Percentiles rank a stretch among this genome's conserved stretches.
Evolutionary conservation across 371 early-diverging fungal genomes (phyloP).

Genomic region (Rhizopus microsporus): DNA sequence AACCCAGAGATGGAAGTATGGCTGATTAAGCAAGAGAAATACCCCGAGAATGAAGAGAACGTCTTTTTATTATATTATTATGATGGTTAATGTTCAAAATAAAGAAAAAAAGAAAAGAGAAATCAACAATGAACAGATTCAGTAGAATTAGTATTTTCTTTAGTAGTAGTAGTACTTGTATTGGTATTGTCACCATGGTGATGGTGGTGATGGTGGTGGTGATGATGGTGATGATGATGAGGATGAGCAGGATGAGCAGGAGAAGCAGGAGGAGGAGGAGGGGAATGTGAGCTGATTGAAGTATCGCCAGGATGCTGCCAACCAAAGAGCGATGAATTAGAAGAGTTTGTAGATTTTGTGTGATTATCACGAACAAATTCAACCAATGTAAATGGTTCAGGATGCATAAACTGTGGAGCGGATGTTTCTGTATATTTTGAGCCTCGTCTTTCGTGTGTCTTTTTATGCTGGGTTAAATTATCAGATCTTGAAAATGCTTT

Average conservation of each 20-base stretch:
- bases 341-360: background rate
- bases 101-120: slow-evolving; percentile 3
- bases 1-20: slow-evolving; percentile 83
- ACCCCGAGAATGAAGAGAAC: background rate
- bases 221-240: background rate
- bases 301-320: slow-evolving; percentile 34
- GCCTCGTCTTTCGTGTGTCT: slow-evolving; percentile 57
- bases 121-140: background rate
- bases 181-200: background rate
- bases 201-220: background rate
- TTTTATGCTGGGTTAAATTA: slow-evolving; percentile 64
- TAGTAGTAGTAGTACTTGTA: background rate
- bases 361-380: slow-evolving; percentile 25
- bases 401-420: slow-evolving; percentile 12
- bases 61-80: slow-evolving; percentile 4
- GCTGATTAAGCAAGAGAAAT: slow-evolving; percentile 52
- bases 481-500: slow-evolving; percentile 84
- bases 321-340: slow-evolving; percentile 14
- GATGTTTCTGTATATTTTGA: slow-evolving; percentile 18
- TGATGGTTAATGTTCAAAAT: slow-evolving; percentile 4
- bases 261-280: too few species aligned
- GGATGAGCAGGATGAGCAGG: too few species aligned
- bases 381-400: slow-evolving; percentile 19
- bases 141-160: background rate
- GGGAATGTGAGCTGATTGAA: slow-evolving; percentile 4